Conservation (phyloP, 768 basidiomycete genomes). For the Pleurotus tuoliensis region DNA sequence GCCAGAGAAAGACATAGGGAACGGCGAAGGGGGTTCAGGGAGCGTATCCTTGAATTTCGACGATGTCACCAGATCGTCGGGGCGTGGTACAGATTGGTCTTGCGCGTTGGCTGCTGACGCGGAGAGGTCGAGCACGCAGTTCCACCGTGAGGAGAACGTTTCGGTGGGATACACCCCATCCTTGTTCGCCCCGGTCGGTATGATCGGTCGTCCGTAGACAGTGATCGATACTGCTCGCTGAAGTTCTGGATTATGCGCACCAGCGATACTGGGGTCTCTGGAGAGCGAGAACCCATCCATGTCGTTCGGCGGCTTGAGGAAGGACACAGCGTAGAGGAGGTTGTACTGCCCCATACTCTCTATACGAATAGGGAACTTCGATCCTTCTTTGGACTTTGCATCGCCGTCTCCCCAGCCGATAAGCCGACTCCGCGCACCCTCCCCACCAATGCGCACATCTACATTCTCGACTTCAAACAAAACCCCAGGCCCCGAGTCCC, state of each 20-base stretch:
- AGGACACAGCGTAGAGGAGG: conserved; percentile 84
- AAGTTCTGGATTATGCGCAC: conserved; percentile 38
- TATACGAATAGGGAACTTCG: conserved; percentile 70
- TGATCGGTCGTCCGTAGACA: conserved; percentile 70
- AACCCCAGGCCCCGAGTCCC: conserved; percentile 53
- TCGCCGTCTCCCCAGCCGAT: conserved; percentile 58
- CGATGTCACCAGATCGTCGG: neutral
- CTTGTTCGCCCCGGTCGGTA: conserved; percentile 14
- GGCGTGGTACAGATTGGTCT: conserved; percentile 5
- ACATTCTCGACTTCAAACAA: conserved; percentile 77
- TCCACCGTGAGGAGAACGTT: conserved; percentile 85
- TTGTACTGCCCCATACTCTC: conserved; percentile 79
- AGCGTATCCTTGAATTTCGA: conserved; percentile 34
- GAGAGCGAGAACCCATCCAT: conserved; percentile 39
- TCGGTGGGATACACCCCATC: conserved; percentile 55
- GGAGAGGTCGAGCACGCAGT: conserved; percentile 79
- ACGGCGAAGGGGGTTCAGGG: conserved; percentile 79
- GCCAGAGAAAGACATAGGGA: conserved; percentile 44
- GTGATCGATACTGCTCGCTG: conserved; percentile 79
- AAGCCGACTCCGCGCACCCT: conserved; percentile 44
- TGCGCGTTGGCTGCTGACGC: conserved; percentile 13
- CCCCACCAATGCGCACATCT: conserved; percentile 71
- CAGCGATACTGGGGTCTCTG: conserved; percentile 17
- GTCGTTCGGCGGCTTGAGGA: conserved; percentile 63
- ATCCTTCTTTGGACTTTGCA: conserved; percentile 25